Percentiles rank a stretch among this genome's conserved stretches.
Conservation (phyloP, 1,139 yeast genomes). For the Blastobotrys serpentis region DNA sequence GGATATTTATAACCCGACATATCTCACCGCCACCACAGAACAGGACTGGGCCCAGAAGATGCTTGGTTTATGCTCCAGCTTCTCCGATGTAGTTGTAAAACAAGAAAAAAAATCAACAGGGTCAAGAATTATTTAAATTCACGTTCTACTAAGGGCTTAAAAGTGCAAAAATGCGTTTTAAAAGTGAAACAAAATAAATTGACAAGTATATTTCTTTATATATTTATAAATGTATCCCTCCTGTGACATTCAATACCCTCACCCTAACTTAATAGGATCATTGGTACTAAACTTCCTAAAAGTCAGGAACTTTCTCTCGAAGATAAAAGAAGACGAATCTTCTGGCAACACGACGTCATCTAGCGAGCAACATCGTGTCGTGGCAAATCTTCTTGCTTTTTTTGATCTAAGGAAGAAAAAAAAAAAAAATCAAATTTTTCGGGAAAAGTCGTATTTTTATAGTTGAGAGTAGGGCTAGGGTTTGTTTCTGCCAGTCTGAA, state of each 20-base stretch:
- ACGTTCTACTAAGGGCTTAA: too few relatives aligned
- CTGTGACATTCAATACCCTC: slow-evolving; percentile 42
- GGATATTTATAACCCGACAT: slow-evolving; percentile 10
- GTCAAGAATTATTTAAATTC: too few relatives aligned
- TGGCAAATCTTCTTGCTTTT: slow-evolving; percentile 37
- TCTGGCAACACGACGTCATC: slow-evolving; percentile 41
- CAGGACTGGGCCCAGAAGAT: too few relatives aligned
- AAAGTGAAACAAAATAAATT: too few relatives aligned
- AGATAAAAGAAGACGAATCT: slow-evolving; percentile 34
- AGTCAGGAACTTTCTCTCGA: slow-evolving; percentile 42
- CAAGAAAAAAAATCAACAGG: too few relatives aligned
- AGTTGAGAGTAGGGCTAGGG: neutral
- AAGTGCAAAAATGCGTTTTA: too few relatives aligned
- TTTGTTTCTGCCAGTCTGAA: neutral
- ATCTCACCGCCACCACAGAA: neutral
- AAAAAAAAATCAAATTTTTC: slow-evolving; percentile 12
- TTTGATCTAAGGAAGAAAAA: slow-evolving; percentile 42
- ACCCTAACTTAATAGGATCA: slow-evolving; percentile 36
- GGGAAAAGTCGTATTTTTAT: neutral
- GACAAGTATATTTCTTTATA: neutral
- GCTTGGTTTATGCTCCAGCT: neutral
- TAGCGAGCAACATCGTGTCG: slow-evolving; percentile 37
- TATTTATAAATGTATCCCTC: slow-evolving; percentile 37
- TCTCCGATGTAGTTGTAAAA: too few relatives aligned
- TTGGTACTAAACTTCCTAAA: slow-evolving; percentile 42